phyloP scores from a whole-genome alignment of 2,329 filamentous ascomycete species.

The Pseudocercospora eumusae region DNA sequence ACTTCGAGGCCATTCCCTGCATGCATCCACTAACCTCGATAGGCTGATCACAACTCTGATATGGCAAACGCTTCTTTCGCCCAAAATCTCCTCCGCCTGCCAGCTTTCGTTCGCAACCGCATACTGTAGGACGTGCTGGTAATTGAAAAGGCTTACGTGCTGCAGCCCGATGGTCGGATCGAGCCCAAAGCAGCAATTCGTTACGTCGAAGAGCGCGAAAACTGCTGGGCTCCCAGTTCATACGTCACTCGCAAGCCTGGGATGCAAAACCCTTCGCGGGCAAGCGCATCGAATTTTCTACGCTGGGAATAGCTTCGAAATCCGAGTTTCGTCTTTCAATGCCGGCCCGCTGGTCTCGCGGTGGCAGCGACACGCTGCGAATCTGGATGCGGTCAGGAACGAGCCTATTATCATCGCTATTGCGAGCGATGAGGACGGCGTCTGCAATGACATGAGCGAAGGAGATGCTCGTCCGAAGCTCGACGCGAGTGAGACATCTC shows the following conservation, averaged over 20 bases:
- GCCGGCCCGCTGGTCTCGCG: background rate
- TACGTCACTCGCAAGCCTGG: slow-evolving; percentile 6
- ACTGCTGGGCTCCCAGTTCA: background rate
- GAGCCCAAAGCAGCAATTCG: background rate
- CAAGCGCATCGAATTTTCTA: slow-evolving; percentile 12
- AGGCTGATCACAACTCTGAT: slow-evolving; percentile 3
- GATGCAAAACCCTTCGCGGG: slow-evolving; percentile 7
- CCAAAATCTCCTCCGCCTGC: slow-evolving; percentile 8
- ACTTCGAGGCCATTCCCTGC: background rate
- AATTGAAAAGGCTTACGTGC: background rate
- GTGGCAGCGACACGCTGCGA: background rate
- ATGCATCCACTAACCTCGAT: background rate
- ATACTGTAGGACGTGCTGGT: slow-evolving; percentile 9
- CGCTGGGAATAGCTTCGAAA: slow-evolving; percentile 8
- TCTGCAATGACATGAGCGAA: no score
- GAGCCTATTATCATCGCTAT: background rate
- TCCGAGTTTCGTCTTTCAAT: slow-evolving; percentile 7
- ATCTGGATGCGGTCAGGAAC: background rate
- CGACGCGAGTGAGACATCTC: background rate
- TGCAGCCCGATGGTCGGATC: slow-evolving; percentile 5
- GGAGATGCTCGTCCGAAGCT: background rate
- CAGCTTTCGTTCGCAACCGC: background rate
- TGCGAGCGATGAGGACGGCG: background rate
- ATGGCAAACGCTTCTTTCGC: background rate
- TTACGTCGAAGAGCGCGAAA: background rate